These are phyloP conservation scores for Seiridium cupressi DNA, from an alignment of 2,329 filamentous ascomycete genomes.

Conservation along the genomic window DNA sequence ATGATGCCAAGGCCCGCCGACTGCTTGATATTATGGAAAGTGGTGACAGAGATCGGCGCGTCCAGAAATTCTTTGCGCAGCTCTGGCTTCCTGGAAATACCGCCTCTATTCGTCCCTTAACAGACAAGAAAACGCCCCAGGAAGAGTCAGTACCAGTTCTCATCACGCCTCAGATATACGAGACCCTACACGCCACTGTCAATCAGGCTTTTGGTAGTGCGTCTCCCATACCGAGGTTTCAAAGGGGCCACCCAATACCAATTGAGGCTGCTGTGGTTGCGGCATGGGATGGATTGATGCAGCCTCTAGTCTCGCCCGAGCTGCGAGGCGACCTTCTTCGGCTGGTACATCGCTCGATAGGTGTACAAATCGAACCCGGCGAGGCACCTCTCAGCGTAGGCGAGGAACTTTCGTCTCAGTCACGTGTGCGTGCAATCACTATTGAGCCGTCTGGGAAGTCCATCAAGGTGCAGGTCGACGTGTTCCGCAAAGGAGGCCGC, in stretches of 20 bases:
- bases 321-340: slow-evolving; percentile 96
- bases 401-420: slow-evolving; percentile 86
- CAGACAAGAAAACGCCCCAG: no score
- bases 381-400: slow-evolving; percentile 79
- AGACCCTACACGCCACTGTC: background rate
- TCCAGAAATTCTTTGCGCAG: no score
- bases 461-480: background rate
- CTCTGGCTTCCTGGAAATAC: no score
- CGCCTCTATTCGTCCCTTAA: no score
- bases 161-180: no score
- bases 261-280: slow-evolving; percentile 98
- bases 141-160: no score
- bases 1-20: no score
- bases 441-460: slow-evolving; percentile 89
- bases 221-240: slow-evolving; percentile 28
- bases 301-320: slow-evolving; percentile 93
- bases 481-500: background rate
- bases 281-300: slow-evolving; percentile 97
- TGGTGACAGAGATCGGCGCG: no score
- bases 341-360: slow-evolving; percentile 93
- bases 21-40: no score
- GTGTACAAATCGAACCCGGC: slow-evolving; percentile 96
- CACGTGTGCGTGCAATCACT: slow-evolving; percentile 94
- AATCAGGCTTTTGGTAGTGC: background rate
- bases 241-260: slow-evolving; percentile 79